Conservation (phyloP, 2,329 filamentous ascomycete species). For the Colletotrichum sp. region DNA sequence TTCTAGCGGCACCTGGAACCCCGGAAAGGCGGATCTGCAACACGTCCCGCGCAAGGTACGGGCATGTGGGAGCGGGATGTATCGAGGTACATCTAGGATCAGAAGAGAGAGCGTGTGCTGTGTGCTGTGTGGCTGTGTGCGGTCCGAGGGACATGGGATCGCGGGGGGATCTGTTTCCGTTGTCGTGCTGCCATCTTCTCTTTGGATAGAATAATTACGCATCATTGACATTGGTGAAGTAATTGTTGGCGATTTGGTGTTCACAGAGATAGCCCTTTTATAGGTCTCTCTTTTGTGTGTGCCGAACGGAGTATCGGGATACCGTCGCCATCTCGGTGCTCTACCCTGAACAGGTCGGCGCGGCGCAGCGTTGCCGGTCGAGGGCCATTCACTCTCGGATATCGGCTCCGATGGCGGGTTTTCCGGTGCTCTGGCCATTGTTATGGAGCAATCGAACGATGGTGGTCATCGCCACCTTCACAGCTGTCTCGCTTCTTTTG, state of each 20-base stretch:
- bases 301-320: neutral
- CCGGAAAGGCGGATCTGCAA: constrained; percentile 18
- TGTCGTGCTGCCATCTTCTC: neutral
- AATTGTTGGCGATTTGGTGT: neutral
- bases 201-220: neutral
- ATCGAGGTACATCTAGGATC: neutral
- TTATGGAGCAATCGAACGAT: neutral
- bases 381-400: neutral
- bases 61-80: constrained; percentile 7
- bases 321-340: neutral
- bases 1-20: constrained; percentile 18
- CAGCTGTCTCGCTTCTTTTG: neutral
- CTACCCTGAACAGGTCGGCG: neutral
- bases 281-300: no score
- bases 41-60: constrained; percentile 8
- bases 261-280: no score
- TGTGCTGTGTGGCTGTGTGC: neutral
- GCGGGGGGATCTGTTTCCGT: neutral
- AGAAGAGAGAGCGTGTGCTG: neutral
- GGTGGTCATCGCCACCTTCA: neutral
- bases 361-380: neutral
- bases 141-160: neutral
- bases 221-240: neutral
- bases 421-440: neutral
- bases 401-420: neutral